phyloP scores from a whole-genome alignment of 345 rosid genomes.

The Streptanthus diversifolius region DNA sequence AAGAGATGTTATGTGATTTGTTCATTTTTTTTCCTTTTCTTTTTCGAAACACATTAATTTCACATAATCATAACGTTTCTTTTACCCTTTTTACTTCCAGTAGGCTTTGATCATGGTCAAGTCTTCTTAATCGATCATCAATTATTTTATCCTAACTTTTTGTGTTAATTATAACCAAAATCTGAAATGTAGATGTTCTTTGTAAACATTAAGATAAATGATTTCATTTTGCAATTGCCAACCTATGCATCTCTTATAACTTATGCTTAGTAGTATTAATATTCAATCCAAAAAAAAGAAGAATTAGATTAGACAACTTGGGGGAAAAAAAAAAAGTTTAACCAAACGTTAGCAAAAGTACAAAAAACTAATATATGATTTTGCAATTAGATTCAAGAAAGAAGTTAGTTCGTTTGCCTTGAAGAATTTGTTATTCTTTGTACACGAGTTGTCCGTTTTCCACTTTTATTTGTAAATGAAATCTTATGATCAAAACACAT shows the following conservation, averaged over 20 bases:
- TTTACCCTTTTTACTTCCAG: not conserved
- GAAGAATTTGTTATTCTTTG: not conserved
- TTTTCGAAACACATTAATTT: not conserved
- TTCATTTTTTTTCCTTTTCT: not conserved
- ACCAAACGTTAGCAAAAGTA: not conserved
- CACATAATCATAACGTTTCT: conserved; percentile 24
- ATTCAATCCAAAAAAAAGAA: not conserved
- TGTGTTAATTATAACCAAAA: not conserved
- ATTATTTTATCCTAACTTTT: not conserved
- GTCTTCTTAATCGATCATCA: not conserved
- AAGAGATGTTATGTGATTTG: not conserved
- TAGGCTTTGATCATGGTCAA: not conserved
- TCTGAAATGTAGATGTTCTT: not conserved
- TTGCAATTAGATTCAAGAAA: not conserved
- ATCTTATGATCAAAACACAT: not conserved
- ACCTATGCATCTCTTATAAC: not conserved
- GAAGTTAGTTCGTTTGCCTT: not conserved
- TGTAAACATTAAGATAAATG: not conserved
- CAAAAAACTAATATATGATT: too few relatives aligned
- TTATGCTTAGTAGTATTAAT: not conserved
- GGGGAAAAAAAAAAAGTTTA: not conserved
- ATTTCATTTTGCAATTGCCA: not conserved
- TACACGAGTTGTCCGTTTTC: not conserved
- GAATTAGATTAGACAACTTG: not conserved
- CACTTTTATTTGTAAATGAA: not conserved